Conservation (phyloP, 2,329 filamentous ascomycete species). For the Talaromyces sp. region DNA sequence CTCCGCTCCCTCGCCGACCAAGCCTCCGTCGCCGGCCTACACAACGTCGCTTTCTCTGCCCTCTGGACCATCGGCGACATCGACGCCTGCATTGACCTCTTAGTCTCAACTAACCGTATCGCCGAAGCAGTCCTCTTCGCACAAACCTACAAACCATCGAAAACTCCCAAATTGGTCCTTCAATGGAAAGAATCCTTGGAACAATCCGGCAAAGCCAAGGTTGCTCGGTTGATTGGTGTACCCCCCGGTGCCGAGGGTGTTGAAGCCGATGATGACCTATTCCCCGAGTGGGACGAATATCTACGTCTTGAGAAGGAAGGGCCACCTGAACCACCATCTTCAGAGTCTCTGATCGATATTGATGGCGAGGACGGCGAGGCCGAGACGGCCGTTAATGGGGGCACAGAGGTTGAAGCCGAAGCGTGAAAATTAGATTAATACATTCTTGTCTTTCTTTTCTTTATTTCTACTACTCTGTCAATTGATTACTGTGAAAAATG, state of each 20-base stretch:
- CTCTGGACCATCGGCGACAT: slow-evolving; percentile 85
- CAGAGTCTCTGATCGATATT: slow-evolving; percentile 45
- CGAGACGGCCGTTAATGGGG: slow-evolving; percentile 34
- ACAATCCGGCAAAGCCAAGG: slow-evolving; percentile 78
- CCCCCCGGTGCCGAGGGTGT: slow-evolving; percentile 65
- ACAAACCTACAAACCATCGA: slow-evolving; percentile 90
- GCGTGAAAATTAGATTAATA: slow-evolving; percentile 14
- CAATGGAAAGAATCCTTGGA: slow-evolving; percentile 84
- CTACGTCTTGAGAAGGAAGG: slow-evolving; percentile 75
- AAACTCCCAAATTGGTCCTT: slow-evolving; percentile 64
- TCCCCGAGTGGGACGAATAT: slow-evolving; percentile 95
- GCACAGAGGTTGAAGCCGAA: slow-evolving; percentile 28
- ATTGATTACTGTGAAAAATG: not conserved
- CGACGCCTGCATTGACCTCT: slow-evolving; percentile 74
- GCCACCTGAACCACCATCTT: slow-evolving; percentile 39
- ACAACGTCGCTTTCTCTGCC: slow-evolving; percentile 91
- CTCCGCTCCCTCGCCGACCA: slow-evolving; percentile 70
- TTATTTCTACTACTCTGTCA: not conserved
- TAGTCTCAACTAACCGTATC: slow-evolving; percentile 73
- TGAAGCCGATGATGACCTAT: slow-evolving; percentile 70
- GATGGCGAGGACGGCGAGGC: slow-evolving; percentile 34
- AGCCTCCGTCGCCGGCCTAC: slow-evolving; percentile 72
- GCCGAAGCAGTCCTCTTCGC: slow-evolving; percentile 89
- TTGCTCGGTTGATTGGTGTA: slow-evolving; percentile 77
- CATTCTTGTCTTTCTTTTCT: not conserved